phyloP scores from a whole-genome alignment of 2,329 filamentous ascomycete species.

The Colletotrichum coccodes region DNA sequence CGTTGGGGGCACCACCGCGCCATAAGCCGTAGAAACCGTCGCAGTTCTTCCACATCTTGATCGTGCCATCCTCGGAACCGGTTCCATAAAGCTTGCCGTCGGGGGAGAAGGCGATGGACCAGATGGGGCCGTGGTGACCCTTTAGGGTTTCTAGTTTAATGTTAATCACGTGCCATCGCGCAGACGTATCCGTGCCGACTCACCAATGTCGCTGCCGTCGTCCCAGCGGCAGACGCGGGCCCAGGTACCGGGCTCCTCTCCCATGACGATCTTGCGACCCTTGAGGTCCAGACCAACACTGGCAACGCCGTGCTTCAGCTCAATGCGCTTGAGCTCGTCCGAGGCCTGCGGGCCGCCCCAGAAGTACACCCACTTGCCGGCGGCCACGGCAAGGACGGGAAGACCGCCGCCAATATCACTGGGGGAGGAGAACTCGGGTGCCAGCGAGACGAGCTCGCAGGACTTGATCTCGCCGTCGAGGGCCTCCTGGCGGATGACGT shows the following conservation, averaged over 20 bases:
- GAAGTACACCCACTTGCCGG: slow-evolving; percentile 94
- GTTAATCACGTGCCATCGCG: slow-evolving; percentile 21
- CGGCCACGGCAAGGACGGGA: slow-evolving; percentile 85
- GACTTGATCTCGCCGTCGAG: slow-evolving; percentile 90
- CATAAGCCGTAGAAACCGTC: slow-evolving; percentile 73
- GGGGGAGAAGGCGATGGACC: slow-evolving; percentile 94
- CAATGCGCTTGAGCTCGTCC: slow-evolving; percentile 79
- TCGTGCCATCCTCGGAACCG: slow-evolving; percentile 95
- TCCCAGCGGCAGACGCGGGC: slow-evolving; percentile 95
- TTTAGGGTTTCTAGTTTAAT: slow-evolving; percentile 81
- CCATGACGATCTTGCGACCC: slow-evolving; percentile 86
- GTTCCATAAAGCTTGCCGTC: slow-evolving; percentile 97
- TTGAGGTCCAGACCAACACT: slow-evolving; percentile 89
- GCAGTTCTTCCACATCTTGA: slow-evolving; percentile 88
- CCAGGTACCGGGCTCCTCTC: slow-evolving; percentile 93
- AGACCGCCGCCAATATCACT: slow-evolving; percentile 73
- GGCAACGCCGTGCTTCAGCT: slow-evolving; percentile 85
- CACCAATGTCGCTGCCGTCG: slow-evolving; percentile 80
- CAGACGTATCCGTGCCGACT: slow-evolving; percentile 38
- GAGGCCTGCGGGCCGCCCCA: slow-evolving; percentile 82
- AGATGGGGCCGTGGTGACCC: slow-evolving; percentile 96
- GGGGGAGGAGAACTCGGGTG: slow-evolving; percentile 66
- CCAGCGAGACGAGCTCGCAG: slow-evolving; percentile 84
- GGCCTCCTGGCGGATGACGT: slow-evolving; percentile 78
- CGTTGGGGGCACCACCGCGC: slow-evolving; percentile 55